Evolutionary conservation across 192 early-diverging fungal genomes (phyloP), one percentile per base, ranked within the genome.

Genomic region (Phycomyces blakesleeanus): DNA sequence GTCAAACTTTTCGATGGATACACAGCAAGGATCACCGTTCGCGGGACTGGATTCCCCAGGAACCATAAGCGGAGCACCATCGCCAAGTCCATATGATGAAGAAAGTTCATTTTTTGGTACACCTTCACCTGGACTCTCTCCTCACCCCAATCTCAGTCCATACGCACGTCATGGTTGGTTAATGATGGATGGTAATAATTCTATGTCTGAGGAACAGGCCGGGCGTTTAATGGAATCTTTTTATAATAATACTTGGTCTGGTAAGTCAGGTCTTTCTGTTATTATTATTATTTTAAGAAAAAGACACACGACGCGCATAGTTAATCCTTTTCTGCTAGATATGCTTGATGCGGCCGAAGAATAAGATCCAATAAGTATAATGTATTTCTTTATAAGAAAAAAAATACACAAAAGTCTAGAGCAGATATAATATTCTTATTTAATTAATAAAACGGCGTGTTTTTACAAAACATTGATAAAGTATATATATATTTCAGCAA

Each of bases 141-240:
- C 61, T 63, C 39, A 63, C 27, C 53, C 61, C 0, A 18, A 18
- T 11, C 27, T 53, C 26, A 63, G 61, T 25, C 61, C 61, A 9
- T 16, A 20, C 15, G 34, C 51, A 40, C 51, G 61, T 15, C 61
- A 63, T 7, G 53, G 25, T n/a, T 63, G 61, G 61, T n/a, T 54
- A 40, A n/a, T 63, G 24, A 53, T 63, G 38, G 61, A 63, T 41
- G 51, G 61, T 40, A 52, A 63, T 63, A 18, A 40, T n/a, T 49
- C 51, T 3, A 63, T 63, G 61, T 29, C 61, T 10, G 38, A 25
- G 40, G 61, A 63, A 16, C 51, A 41, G 24, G 51, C 61, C 12
- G 51, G 53, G 16, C 34, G 51, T 63, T 25, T 63, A 26, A 53
- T 63, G 38, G 51, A 63, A 3, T 27, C 34, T 21, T 52, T 63